A percentile compares a stretch with the other conserved stretches of the same genome.
phyloP scores from a whole-genome alignment of 345 rosid species.

The Brassica incana region DNA sequence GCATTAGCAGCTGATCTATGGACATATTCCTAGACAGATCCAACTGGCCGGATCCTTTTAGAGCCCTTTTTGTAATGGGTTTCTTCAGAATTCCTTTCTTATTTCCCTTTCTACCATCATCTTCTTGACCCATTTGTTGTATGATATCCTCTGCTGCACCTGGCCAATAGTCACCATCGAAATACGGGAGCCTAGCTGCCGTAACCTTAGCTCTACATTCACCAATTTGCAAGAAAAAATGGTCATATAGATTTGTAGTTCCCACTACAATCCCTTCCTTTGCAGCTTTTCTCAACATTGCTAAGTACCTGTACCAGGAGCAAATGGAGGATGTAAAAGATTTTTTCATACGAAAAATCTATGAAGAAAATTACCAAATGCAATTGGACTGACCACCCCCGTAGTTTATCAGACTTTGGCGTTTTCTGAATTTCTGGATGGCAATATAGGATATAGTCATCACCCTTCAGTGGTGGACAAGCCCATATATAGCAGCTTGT shows the following conservation, averaged over 20 bases:
- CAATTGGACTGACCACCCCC: conserved; percentile 83
- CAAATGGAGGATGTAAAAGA: conserved; percentile 26
- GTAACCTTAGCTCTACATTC: conserved; percentile 95
- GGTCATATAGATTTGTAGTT: conserved; percentile 84
- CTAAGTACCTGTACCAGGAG: conserved; percentile 66
- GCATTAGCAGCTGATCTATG: conserved; percentile 91
- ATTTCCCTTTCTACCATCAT: conserved; percentile 89
- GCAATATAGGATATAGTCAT: conserved; percentile 95
- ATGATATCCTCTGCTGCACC: conserved; percentile 99
- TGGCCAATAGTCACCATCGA: conserved; percentile 99
- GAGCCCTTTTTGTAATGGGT: conserved; percentile 89
- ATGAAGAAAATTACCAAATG: conserved; percentile 12
- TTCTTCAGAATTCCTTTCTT: conserved; percentile 84
- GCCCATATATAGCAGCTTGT: conserved; percentile 99
- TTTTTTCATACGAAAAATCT: not conserved
- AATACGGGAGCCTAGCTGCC: conserved; percentile 97
- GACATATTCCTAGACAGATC: conserved; percentile 91
- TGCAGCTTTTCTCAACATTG: conserved; percentile 85
- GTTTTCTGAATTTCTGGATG: conserved; percentile 99
- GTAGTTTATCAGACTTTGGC: conserved; percentile 97
- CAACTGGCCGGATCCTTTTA: conserved; percentile 94
- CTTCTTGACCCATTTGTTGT: conserved; percentile 85
- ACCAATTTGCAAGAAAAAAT: conserved; percentile 78
- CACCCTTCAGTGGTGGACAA: conserved; percentile 99
- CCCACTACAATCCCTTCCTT: conserved; percentile 85